Percentiles rank a stretch among this genome's conserved stretches.
These are phyloP conservation scores for Geotrichum reessii DNA, from an alignment of 1,139 yeast species.

Conservation along the genomic window DNA sequence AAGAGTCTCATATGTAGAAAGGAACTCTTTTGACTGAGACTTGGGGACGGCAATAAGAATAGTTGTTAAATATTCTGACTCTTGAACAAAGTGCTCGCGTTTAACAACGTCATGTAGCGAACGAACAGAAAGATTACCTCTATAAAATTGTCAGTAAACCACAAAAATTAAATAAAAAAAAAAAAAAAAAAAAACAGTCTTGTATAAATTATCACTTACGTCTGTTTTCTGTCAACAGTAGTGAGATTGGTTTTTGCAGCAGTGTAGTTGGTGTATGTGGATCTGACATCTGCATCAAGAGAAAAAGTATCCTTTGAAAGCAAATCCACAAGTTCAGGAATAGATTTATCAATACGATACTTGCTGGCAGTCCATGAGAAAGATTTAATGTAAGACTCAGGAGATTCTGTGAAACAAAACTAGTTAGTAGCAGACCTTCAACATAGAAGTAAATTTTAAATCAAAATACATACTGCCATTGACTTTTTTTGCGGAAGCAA, in stretches of 20 bases:
- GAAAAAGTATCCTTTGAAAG: constrained; percentile 74
- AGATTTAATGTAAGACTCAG: constrained; percentile 59
- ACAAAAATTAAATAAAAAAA: background rate
- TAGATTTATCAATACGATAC: constrained; percentile 77
- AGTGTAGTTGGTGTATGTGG: constrained; percentile 63
- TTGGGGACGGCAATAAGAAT: constrained; percentile 84
- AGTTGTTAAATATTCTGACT: constrained; percentile 81
- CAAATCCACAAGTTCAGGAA: constrained; percentile 63
- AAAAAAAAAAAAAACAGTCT: constrained; percentile 10
- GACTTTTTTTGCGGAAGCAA: constrained; percentile 46
- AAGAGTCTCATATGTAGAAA: constrained; percentile 66
- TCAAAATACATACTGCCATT: constrained; percentile 37
- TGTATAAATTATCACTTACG: constrained; percentile 26
- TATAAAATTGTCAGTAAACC: constrained; percentile 2
- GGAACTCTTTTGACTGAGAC: constrained; percentile 52
- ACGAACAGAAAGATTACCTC: constrained; percentile 85
- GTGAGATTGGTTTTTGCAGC: constrained; percentile 76
- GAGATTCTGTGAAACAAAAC: constrained; percentile 29
- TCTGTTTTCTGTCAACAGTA: constrained; percentile 87
- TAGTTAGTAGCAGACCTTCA: constrained; percentile 9
- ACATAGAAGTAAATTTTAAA: constrained; percentile 4
- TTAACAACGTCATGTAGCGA: constrained; percentile 85
- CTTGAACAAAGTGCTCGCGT: constrained; percentile 75
- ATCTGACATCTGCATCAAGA: constrained; percentile 76
- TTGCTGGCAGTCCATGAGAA: constrained; percentile 87